These are phyloP conservation scores for Fonsecaea nubica DNA, from an alignment of 2,329 filamentous ascomycete genomes.

Conservation along the genomic window DNA sequence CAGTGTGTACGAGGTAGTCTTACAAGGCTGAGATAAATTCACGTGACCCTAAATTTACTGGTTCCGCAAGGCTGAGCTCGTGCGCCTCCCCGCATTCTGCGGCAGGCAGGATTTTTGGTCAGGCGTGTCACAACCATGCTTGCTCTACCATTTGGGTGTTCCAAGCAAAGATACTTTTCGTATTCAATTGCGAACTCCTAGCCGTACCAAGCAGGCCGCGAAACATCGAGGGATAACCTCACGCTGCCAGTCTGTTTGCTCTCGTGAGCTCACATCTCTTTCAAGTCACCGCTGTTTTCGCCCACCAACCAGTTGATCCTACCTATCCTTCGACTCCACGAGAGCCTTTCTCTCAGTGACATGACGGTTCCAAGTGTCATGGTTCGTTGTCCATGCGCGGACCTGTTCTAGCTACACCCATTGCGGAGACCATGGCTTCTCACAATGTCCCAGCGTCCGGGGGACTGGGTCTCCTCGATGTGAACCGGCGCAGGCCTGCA, in stretches of 20 bases:
- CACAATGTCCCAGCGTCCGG: conserved; percentile 20
- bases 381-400: conserved; percentile 12
- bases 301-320: neutral
- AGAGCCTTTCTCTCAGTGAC: neutral
- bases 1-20: neutral
- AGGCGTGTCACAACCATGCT: neutral
- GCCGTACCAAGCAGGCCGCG: neutral
- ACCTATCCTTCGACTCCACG: conserved; percentile 1
- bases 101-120: neutral
- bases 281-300: neutral
- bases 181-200: neutral
- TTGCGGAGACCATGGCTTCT: conserved; percentile 25
- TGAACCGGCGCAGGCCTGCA: conserved; percentile 23
- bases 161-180: neutral
- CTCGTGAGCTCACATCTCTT: neutral
- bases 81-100: conserved; percentile 2
- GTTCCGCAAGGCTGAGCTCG: conserved; percentile 10
- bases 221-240: neutral
- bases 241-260: neutral
- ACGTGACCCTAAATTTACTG: neutral
- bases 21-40: neutral
- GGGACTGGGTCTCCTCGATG: conserved; percentile 26
- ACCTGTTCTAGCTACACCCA: conserved; percentile 19
- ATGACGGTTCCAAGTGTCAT: conserved; percentile 9
- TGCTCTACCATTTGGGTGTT: neutral